Evolutionary conservation across 345 rosid species (phyloP).

Genomic region (Melaleuca alternifolia): DNA sequence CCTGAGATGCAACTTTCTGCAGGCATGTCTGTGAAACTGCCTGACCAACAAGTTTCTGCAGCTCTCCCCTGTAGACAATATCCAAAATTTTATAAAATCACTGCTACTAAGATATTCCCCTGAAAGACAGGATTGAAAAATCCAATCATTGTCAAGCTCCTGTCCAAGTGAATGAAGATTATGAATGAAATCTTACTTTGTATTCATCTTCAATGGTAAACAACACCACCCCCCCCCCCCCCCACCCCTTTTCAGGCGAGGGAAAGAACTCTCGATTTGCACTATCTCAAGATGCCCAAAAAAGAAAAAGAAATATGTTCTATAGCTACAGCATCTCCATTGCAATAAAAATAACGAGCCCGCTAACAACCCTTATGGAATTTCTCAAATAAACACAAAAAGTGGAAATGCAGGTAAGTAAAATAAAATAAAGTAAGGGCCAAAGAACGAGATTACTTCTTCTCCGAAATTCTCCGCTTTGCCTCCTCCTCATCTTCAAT

Average conservation of each 20-base stretch:
- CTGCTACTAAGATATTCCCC: not conserved
- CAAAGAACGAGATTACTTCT: constrained; percentile 28
- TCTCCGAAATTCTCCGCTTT: constrained; percentile 18
- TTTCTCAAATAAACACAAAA: not conserved
- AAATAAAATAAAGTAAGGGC: not conserved
- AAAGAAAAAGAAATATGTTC: not conserved
- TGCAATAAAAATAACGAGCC: not conserved
- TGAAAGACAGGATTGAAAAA: not conserved
- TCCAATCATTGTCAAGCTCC: not conserved
- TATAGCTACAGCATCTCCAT: not conserved
- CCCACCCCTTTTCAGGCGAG: too few relatives aligned
- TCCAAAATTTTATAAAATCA: not conserved
- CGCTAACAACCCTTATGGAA: not conserved
- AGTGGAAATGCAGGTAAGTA: not conserved
- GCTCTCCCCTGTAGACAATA: constrained; percentile 41
- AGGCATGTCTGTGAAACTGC: constrained; percentile 34
- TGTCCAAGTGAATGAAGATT: not conserved
- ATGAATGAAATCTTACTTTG: not conserved
- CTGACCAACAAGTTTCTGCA: constrained; percentile 70
- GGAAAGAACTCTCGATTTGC: not conserved
- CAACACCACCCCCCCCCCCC: not conserved
- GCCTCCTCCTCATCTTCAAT: constrained; percentile 28
- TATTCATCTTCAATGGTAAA: not conserved
- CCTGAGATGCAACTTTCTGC: constrained; percentile 46
- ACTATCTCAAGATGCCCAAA: not conserved